A percentile compares a stretch with the other conserved stretches of the same genome.
Conservation (phyloP, 176 grass and related monocot genomes). For the Triticum urartu region DNA sequence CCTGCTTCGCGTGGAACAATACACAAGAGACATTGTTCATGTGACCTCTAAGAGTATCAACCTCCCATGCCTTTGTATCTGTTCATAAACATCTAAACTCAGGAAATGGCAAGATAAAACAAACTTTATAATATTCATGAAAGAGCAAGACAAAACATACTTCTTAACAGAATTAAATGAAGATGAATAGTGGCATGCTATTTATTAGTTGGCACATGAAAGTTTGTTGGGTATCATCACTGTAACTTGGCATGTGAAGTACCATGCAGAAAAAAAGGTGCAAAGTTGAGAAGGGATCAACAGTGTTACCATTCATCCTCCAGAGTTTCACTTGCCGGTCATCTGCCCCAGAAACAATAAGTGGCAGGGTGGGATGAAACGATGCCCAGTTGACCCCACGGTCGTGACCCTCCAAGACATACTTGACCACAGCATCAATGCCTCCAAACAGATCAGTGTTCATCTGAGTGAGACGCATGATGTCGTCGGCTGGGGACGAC, state of each 20-base stretch:
- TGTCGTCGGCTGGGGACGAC: conserved; percentile 72
- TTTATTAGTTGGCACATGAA: neutral
- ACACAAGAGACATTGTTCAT: conserved; percentile 97
- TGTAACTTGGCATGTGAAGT: neutral
- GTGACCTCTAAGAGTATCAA: conserved; percentile 92
- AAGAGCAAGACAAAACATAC: neutral
- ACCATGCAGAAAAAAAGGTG: neutral
- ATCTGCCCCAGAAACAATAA: conserved; percentile 88
- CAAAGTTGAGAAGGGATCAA: neutral
- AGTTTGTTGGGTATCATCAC: neutral
- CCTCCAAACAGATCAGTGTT: conserved; percentile 93
- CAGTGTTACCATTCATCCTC: conserved; percentile 84
- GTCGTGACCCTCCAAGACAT: conserved; percentile 90
- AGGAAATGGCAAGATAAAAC: neutral
- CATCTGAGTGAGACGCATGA: conserved; percentile 78
- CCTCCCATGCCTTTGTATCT: conserved; percentile 97
- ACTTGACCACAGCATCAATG: conserved; percentile 81
- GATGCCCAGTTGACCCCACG: conserved; percentile 91
- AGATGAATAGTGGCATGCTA: neutral
- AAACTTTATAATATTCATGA: neutral
- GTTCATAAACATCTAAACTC: conserved; percentile 29
- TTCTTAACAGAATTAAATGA: neutral
- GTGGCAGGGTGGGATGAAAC: conserved; percentile 76
- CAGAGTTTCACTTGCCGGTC: conserved; percentile 92
- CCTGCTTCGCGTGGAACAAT: conserved; percentile 91